These are phyloP conservation scores for Candida sonorensis DNA, from an alignment of 805 yeast genomes.

Conservation along the genomic window DNA sequence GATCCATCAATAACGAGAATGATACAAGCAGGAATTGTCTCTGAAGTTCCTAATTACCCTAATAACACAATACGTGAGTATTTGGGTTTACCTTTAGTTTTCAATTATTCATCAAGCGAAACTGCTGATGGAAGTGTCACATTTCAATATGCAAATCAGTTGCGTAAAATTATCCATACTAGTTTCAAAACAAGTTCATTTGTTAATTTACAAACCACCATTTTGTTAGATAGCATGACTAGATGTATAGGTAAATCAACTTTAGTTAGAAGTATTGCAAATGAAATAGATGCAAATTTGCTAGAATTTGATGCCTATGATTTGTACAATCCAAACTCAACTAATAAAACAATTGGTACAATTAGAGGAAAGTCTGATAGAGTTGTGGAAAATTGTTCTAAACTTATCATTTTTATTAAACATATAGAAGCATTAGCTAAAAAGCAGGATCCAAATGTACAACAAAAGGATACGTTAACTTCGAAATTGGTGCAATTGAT, in stretches of 20 bases:
- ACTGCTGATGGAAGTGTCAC: no score
- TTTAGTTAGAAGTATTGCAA: conserved; percentile 46
- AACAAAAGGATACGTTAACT: conserved; percentile 35
- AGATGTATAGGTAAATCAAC: conserved; percentile 78
- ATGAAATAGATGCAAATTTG: conserved; percentile 57
- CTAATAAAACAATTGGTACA: conserved; percentile 70
- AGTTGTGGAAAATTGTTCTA: conserved; percentile 36
- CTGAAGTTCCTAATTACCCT: conserved; percentile 29
- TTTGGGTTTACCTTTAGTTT: conserved; percentile 11
- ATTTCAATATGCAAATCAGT: conserved; percentile 43
- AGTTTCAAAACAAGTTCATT: conserved; percentile 29
- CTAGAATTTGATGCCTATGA: conserved; percentile 67
- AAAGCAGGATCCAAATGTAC: conserved; percentile 51
- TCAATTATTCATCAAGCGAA: conserved; percentile 7
- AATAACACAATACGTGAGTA: no score
- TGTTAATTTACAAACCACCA: conserved; percentile 47
- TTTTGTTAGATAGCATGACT: conserved; percentile 60
- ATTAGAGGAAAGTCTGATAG: conserved; percentile 73
- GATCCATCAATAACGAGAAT: conserved; percentile 66
- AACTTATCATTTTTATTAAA: conserved; percentile 50
- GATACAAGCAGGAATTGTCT: conserved; percentile 57
- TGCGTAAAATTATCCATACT: conserved; percentile 51
- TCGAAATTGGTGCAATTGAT: conserved; percentile 53
- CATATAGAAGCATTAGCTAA: conserved; percentile 76
- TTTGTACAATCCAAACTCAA: conserved; percentile 61